Conservation (phyloP, 768 basidiomycete species). For the Podaxis sp. region DNA sequence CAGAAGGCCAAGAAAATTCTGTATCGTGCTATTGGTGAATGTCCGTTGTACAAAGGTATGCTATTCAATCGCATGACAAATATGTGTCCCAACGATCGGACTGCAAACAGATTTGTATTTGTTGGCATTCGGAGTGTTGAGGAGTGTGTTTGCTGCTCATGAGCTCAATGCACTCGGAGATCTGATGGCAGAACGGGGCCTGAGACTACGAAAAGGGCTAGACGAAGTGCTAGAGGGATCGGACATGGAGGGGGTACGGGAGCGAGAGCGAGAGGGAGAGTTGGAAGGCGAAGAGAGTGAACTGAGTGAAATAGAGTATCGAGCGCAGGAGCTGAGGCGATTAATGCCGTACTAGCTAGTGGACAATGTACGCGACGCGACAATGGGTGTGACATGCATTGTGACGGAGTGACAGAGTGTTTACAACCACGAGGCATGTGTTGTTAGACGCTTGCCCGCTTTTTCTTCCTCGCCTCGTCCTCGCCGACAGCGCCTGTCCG, state of each 20-base stretch:
- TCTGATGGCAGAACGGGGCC: constrained; percentile 73
- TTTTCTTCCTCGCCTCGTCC: constrained; percentile 14
- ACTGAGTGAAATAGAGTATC: constrained; percentile 64
- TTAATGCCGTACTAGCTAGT: constrained; percentile 59
- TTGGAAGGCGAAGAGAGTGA: constrained; percentile 51
- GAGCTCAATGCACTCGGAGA: constrained; percentile 68
- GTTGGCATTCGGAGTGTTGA: constrained; percentile 71
- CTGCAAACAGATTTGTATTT: constrained; percentile 64
- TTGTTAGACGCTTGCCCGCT: constrained; percentile 6
- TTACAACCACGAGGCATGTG: constrained; percentile 25
- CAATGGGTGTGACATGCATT: background rate
- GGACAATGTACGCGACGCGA: background rate
- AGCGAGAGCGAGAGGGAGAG: constrained; percentile 29
- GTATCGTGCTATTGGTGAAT: constrained; percentile 74
- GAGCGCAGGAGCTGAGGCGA: constrained; percentile 57
- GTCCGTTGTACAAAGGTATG: constrained; percentile 75
- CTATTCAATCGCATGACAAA: background rate
- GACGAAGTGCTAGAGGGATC: constrained; percentile 53
- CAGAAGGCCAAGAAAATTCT: constrained; percentile 68
- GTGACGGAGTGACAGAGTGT: constrained; percentile 27
- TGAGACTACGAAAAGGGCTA: constrained; percentile 61
- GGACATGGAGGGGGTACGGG: constrained; percentile 30
- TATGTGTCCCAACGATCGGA: background rate
- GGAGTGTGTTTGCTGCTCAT: constrained; percentile 54
- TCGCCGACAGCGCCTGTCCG: constrained; percentile 18